Conservation (phyloP, 768 basidiomycete species). For the Termitomyces sp. region DNA sequence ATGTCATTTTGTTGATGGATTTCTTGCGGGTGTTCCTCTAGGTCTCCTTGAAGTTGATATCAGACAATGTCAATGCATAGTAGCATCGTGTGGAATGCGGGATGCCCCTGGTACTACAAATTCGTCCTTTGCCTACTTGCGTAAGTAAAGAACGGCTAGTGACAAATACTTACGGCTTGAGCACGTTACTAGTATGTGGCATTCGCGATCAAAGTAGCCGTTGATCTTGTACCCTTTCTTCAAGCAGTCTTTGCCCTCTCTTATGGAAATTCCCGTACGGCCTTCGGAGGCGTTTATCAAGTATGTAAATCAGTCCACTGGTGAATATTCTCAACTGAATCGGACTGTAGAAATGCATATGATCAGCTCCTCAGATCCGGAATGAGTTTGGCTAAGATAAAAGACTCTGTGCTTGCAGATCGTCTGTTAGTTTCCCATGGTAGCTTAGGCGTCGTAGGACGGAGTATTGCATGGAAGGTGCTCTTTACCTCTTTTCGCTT, state of each 20-base stretch:
- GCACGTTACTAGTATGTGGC: too few relatives aligned
- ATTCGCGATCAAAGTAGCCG: too few relatives aligned
- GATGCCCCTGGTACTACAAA: too few relatives aligned
- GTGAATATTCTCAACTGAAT: constrained; percentile 10
- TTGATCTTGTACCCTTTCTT: neutral
- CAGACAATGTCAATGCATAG: neutral
- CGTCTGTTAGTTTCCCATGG: constrained; percentile 47
- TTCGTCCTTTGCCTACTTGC: too few relatives aligned
- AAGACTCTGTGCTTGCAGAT: constrained; percentile 62
- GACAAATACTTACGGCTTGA: too few relatives aligned
- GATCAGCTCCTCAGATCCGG: constrained; percentile 50
- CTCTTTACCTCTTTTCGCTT: constrained; percentile 11
- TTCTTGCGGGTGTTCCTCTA: too few relatives aligned
- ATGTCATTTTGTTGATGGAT: neutral
- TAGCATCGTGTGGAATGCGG: neutral
- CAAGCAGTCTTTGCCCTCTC: neutral
- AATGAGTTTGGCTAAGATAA: constrained; percentile 56
- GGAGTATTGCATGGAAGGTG: constrained; percentile 88
- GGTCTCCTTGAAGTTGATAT: too few relatives aligned
- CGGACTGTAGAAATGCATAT: constrained; percentile 37
- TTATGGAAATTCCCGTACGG: constrained; percentile 10
- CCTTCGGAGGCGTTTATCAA: constrained; percentile 16
- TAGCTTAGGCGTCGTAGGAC: constrained; percentile 55
- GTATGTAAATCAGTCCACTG: constrained; percentile 18
- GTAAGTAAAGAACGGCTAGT: too few relatives aligned